Evolutionary conservation across 805 yeast genomes (phyloP), one percentile per base, ranked within the genome.

Genomic region (Saccharomycopsis schoenii): DNA sequence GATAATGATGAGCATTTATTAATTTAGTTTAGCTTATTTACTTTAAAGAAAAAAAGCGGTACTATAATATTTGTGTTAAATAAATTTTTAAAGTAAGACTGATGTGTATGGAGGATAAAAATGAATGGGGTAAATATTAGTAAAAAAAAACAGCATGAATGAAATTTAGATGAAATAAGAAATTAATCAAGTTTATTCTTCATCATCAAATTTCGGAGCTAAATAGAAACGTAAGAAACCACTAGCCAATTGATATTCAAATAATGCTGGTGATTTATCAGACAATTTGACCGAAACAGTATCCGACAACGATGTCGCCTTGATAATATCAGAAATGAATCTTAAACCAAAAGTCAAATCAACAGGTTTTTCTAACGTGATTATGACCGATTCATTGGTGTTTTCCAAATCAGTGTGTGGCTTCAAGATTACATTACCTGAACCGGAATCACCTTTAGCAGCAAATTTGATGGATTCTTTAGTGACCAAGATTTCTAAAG

Each of bases 161-260:
- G 41, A 12, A 37, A 37, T 19, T 29, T 25, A 57, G 58, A 57
- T n/a, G 24, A 41, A n/a, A 29, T 12, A 55, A 19, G 19, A 12
- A 59, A 3, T 19, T 8, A 25, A 36, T 51, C 60, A 54, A 29
- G 25, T 42, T 24, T 62, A 57, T 43, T 76, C 83, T 66, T 88
- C 94, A 66, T 92, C 98, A 66, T 88, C 97, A 72, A 94, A 90
- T 81, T 94, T 93, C 63, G 99, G 99, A 68, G 99, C 99, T 73
- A 94, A 82, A 82, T 89, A 94, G 83, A 88, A 94, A 73, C 97
- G 86, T 73, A 94, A 79, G 75, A 89, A 89, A 60, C 99, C 99
- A 73, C 93, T 88, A 65, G 90, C 85, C 71, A 94, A 79, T 74
- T 86, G 87, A 77, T 86, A 94, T 77, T 93, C 97, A 71, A 94